Conservation (phyloP, 2,329 filamentous ascomycete genomes). For the Malbranchea cinnamomea region DNA sequence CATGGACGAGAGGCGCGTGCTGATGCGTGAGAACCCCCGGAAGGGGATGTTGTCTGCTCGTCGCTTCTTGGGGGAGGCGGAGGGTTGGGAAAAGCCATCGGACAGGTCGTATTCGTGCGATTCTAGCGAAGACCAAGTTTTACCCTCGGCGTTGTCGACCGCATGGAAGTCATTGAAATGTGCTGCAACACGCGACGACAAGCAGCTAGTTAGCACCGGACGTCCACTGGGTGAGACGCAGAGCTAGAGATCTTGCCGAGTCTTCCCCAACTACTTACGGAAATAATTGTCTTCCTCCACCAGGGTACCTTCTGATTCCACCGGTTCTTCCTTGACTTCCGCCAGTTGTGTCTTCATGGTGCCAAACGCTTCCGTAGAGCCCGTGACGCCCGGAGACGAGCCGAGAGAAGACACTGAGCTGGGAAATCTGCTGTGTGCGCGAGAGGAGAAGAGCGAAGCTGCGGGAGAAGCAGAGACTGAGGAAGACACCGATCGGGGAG, state of each 20-base stretch:
- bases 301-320: constrained; percentile 46
- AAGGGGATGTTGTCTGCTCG: constrained; percentile 33
- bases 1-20: constrained; percentile 56
- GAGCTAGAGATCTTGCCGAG: too few relatives aligned
- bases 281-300: constrained; percentile 49
- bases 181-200: constrained; percentile 13
- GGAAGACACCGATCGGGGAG: constrained; percentile 19
- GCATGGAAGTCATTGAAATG: constrained; percentile 21
- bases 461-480: constrained; percentile 26
- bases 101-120: constrained; percentile 32
- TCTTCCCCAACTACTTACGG: constrained; percentile 46
- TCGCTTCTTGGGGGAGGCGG: constrained; percentile 40
- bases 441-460: constrained; percentile 25
- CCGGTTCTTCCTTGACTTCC: constrained; percentile 71
- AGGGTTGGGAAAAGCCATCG: constrained; percentile 49
- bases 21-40: constrained; percentile 49
- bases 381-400: constrained; percentile 41
- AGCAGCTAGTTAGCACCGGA: constrained; percentile 7
- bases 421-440: constrained; percentile 25
- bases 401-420: constrained; percentile 66
- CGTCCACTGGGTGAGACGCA: not conserved
- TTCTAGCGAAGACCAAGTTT: constrained; percentile 18
- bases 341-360: constrained; percentile 54
- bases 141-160: constrained; percentile 14
- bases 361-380: constrained; percentile 31